Evolutionary conservation across 768 basidiomycete genomes (phyloP).

Genomic region (Amanita brunnescens): DNA sequence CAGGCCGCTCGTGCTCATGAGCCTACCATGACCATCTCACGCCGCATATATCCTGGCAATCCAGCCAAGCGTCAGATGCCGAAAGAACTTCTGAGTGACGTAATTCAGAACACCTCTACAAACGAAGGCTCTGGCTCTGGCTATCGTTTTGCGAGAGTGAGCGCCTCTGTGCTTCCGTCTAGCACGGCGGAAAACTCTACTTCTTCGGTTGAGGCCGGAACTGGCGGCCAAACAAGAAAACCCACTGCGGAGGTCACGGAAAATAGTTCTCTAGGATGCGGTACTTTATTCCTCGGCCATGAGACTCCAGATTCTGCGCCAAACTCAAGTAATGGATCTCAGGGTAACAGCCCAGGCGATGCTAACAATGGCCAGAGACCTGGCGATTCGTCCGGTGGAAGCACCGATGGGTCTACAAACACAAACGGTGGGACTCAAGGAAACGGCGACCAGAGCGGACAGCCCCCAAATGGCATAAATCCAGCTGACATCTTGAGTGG

Average conservation of each 20-base stretch:
- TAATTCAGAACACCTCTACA: not conserved
- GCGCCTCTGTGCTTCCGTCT: too few relatives aligned
- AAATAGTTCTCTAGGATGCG: too few relatives aligned
- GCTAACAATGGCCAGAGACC: not conserved
- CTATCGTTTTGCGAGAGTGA: too few relatives aligned
- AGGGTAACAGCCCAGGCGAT: not conserved
- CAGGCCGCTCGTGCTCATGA: not conserved
- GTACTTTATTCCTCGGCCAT: too few relatives aligned
- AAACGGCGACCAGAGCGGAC: not conserved
- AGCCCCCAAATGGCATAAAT: not conserved
- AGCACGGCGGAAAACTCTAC: too few relatives aligned
- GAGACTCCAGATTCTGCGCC: too few relatives aligned
- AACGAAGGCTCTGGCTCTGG: not conserved
- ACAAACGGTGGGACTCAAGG: not conserved
- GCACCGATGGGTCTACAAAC: not conserved
- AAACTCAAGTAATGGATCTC: not conserved
- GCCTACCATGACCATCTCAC: not conserved
- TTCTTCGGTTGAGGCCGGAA: too few relatives aligned
- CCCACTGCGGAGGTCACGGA: too few relatives aligned
- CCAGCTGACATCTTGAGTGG: too few relatives aligned
- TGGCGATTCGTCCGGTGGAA: not conserved
- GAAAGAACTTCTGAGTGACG: too few relatives aligned
- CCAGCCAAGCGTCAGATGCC: not conserved
- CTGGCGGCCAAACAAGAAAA: too few relatives aligned
- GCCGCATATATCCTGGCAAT: not conserved